Percentiles rank a stretch among this genome's conserved stretches.
Evolutionary conservation across 148 eudicot species (phyloP).

Genomic region (Persicaria maculosa): DNA sequence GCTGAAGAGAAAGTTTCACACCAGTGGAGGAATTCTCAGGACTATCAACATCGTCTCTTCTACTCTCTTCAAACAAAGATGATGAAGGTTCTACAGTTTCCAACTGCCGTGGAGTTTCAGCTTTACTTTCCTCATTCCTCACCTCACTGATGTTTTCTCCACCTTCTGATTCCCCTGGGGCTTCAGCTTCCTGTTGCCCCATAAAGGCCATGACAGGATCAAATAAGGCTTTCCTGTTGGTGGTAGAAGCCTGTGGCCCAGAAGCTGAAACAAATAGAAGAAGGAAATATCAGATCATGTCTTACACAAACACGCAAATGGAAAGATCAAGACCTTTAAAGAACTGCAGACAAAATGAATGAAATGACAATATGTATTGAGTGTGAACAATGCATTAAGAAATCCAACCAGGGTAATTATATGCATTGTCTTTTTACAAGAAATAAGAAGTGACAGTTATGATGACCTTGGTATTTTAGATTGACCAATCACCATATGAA

Average conservation of each 20-base stretch:
- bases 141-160: conserved; percentile 15
- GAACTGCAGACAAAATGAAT: too few relatives aligned
- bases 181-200: conserved; percentile 53
- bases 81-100: conserved; percentile 24
- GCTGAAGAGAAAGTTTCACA: conserved; percentile 21
- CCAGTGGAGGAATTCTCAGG: conserved; percentile 23
- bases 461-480: too few relatives aligned
- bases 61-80: conserved; percentile 29
- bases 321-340: too few relatives aligned
- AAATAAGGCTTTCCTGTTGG: conserved; percentile 37
- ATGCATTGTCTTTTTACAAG: too few relatives aligned
- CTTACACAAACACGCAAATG: too few relatives aligned
- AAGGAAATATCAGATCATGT: too few relatives aligned
- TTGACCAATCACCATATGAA: too few relatives aligned
- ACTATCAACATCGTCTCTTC: conserved; percentile 23
- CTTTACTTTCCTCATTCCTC: conserved; percentile 12
- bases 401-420: too few relatives aligned
- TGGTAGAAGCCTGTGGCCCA: conserved; percentile 50
- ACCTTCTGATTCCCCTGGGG: conserved; percentile 19
- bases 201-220: conserved; percentile 60
- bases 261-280: conserved; percentile 7
- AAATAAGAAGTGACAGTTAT: too few relatives aligned
- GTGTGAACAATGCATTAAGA: too few relatives aligned
- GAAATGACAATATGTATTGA: too few relatives aligned
- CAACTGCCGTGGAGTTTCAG: conserved; percentile 27